Base-by-base conservation (phyloP, 768 basidiomycete species). In the Boletus patriciae region DNA sequence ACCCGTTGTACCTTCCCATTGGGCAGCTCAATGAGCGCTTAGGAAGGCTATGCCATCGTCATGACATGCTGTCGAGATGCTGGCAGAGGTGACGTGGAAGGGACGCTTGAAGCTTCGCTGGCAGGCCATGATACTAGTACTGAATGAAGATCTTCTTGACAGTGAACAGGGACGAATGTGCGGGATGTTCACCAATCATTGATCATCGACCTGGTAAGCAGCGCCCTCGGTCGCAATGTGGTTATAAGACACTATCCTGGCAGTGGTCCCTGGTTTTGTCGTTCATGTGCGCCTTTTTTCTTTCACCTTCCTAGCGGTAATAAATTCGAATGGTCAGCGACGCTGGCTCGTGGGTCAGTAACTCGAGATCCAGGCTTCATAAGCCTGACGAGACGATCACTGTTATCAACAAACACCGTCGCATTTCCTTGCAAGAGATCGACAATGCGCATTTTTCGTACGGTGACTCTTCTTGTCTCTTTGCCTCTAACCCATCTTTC, bases 401-500 rank as follows among this genome's bases (percentile, higher is more conserved):
- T 10, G 68, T 62, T 27, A 79, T 90, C 34, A 86, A 88, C 63
- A 83, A 88, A 67, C 82, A 82, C 46, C 84, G 94, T 57, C 80
- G 87, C 34, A 83, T 82, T 46, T 91, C 92, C 52, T 78, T 97
- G 54, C 81, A 84, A 29, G 88, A 92, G 68, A 81, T 96, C 57
- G 94, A 96, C 73, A 85, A 89, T 59, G 93, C 94, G 52, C 76
- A 74, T 46, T 94, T 95, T 73, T 86, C 86, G 88, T 91, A 71
- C 50, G 86, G 62, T 73, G 43, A 51, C 44, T 23, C 27, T 34
- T 43, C 21, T 9, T 19, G n/a, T 41, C 27, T 19, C 27, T 29
- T 34, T 37, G 47, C 46, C 6, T 52, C 34, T 48, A 16, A 50
- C 29, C 15, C 12, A n/a, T 46, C 38, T 19, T 13, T 44, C 48